Conservation (phyloP, 192 early-diverging fungal species). For the Kickxella alabastrina region DNA sequence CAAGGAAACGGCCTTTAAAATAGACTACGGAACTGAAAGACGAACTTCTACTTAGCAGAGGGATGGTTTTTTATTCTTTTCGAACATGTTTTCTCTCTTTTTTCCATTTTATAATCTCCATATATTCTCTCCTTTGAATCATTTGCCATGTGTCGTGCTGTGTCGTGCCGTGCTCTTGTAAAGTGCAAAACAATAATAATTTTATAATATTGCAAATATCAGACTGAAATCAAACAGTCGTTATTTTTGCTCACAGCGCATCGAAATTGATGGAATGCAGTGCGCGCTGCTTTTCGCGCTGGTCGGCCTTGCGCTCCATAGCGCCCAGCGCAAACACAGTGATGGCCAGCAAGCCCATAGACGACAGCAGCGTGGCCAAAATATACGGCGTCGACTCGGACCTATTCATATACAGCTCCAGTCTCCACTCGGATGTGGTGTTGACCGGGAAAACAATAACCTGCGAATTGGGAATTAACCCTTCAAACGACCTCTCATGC, state of each 20-base stretch:
- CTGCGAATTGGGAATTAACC: constrained; percentile 92
- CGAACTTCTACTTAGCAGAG: too few species aligned
- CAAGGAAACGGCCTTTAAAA: neutral
- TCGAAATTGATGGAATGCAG: constrained; percentile 91
- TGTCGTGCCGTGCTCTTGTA: too few species aligned
- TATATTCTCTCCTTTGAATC: too few species aligned
- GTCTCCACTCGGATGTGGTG: constrained; percentile 58
- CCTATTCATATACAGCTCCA: constrained; percentile 87
- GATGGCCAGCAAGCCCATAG: constrained; percentile 66
- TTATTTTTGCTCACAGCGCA: constrained; percentile 58
- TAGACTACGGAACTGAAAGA: neutral
- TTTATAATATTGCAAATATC: neutral
- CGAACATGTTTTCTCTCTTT: neutral
- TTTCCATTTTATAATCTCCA: neutral
- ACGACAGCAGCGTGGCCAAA: constrained; percentile 66
- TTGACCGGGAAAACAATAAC: constrained; percentile 74
- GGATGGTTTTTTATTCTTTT: neutral
- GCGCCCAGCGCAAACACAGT: constrained; percentile 69
- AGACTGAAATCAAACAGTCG: neutral
- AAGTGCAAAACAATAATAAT: too few species aligned
- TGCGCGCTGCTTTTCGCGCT: constrained; percentile 69
- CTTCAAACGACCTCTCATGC: constrained; percentile 55
- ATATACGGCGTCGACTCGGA: constrained; percentile 80
- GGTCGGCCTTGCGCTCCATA: constrained; percentile 76
- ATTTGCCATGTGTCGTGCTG: too few species aligned